Percentiles rank a stretch among this genome's conserved stretches.
phyloP scores from a whole-genome alignment of 2,329 filamentous ascomycete species.

The Colletotrichum filicis region DNA sequence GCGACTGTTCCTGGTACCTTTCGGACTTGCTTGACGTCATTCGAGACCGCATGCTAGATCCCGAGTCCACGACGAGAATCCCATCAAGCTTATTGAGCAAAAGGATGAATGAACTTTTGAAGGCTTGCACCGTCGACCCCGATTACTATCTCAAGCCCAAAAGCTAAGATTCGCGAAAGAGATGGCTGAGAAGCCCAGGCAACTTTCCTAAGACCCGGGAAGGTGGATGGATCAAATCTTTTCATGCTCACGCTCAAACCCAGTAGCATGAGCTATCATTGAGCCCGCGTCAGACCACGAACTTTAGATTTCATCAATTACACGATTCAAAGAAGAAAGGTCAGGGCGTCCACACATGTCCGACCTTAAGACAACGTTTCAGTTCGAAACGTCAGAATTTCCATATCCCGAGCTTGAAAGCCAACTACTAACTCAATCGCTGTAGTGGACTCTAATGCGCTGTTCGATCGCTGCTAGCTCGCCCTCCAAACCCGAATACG shows the following conservation, averaged over 20 bases:
- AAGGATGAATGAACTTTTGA: neutral
- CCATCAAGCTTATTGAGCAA: conserved; percentile 1
- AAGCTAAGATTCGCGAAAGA: neutral
- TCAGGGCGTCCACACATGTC: neutral
- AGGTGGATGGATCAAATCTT: neutral
- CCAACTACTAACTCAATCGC: neutral
- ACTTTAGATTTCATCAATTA: neutral
- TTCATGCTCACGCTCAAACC: neutral
- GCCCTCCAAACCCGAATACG: neutral
- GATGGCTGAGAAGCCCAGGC: neutral
- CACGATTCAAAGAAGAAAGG: neutral
- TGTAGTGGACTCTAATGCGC: conserved; percentile 1
- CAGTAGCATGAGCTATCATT: neutral
- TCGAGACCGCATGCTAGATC: conserved; percentile 5
- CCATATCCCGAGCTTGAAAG: neutral
- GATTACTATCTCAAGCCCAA: conserved; percentile 1
- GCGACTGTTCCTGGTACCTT: conserved; percentile 14
- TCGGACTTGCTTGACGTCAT: conserved; percentile 1
- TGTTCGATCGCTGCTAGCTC: conserved; percentile 9
- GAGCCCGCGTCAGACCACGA: neutral
- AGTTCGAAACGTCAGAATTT: neutral
- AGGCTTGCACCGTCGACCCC: neutral
- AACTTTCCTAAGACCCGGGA: neutral
- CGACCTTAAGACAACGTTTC: neutral
- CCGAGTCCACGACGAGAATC: neutral